A percentile compares a stretch with the other conserved stretches of the same genome.
Evolutionary conservation across 31 red algal genomes (phyloP).

Genomic region (Odonthalia washingtoniensis): DNA sequence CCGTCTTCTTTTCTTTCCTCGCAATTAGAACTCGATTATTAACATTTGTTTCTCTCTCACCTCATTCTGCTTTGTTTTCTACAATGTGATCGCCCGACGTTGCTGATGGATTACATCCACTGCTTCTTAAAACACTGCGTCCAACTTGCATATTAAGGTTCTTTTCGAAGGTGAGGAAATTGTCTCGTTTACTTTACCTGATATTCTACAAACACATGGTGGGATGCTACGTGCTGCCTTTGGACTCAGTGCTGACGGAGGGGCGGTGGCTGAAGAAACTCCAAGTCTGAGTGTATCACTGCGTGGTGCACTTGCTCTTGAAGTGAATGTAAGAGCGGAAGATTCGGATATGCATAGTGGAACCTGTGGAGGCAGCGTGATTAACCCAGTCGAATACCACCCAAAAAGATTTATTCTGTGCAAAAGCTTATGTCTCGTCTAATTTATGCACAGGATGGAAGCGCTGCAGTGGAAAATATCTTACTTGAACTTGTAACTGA

Average conservation of each 20-base stretch:
- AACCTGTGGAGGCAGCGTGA: conserved; percentile 73
- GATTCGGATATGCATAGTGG: conserved; percentile 74
- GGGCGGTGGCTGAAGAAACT: conserved; percentile 48
- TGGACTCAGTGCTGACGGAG: conserved; percentile 24
- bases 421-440: conserved; percentile 42
- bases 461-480: conserved; percentile 29
- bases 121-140: conserved; percentile 4
- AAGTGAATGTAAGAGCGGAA: conserved; percentile 56
- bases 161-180: conserved; percentile 85
- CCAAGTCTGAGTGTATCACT: conserved; percentile 51
- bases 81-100: not conserved
- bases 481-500: conserved; percentile 60
- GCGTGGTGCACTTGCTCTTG: conserved; percentile 63
- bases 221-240: not conserved
- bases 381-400: conserved; percentile 77
- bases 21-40: no score
- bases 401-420: conserved; percentile 41
- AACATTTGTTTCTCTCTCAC: no score
- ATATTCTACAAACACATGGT: no score
- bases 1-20: no score
- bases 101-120: no score
- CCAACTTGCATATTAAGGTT: conserved; percentile 61
- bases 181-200: not conserved
- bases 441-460: conserved; percentile 35
- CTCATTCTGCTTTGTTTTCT: no score